Evolutionary conservation across 176 grass and related monocot species (phyloP), one percentile per base, ranked within the genome.

Genomic region (Saccharum officinarum): DNA sequence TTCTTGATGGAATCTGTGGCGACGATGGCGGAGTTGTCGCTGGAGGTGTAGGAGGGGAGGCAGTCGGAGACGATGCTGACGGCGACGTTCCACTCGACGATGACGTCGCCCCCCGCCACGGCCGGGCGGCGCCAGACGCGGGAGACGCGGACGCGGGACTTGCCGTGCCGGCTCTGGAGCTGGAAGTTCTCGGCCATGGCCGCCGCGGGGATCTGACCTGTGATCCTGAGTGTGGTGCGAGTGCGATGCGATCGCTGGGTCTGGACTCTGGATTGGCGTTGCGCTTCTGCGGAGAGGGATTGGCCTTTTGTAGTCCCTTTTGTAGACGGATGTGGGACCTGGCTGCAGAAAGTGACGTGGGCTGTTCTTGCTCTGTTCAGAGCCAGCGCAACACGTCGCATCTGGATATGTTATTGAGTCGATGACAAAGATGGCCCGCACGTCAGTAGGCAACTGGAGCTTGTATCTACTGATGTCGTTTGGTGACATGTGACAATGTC

Each of bases 1-100:
- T 98, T 98, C 82, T 98, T 98, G 65, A 98, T 98, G 76, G 97
- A 90, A n/a, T 98, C 93, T 38, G 97, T 98, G 70, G 97, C 97
- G 55, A 98, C 91, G 73, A 98, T 89, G 67, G 85, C 86, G 77
- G 97, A 94, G 87, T 98, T 98, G 65, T 98, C 91, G 81, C 65
- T 81, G n/a, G 96, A 88, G 73, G 84, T 91, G 89, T 92, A 98
- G 36, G 96, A 77, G 14, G 93, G 96, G 77, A 94, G 96, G 77
- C 93, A 95, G 72, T 95, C 93, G 66, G 96, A 98, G 89, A 92
- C 87, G 83, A 98, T 65, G 49, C 89, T 91, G 54, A 94, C 70
- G 83, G 84, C 86, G 33, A 98, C 91, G 46, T 76, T 92, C 96
- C 96, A 98, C 75, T 98, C 96, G 55, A 91, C 96, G 59, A 98